These are phyloP conservation scores for Solanum sejunctum DNA, from an alignment of 257 asterid genomes.

Conservation along the genomic window DNA sequence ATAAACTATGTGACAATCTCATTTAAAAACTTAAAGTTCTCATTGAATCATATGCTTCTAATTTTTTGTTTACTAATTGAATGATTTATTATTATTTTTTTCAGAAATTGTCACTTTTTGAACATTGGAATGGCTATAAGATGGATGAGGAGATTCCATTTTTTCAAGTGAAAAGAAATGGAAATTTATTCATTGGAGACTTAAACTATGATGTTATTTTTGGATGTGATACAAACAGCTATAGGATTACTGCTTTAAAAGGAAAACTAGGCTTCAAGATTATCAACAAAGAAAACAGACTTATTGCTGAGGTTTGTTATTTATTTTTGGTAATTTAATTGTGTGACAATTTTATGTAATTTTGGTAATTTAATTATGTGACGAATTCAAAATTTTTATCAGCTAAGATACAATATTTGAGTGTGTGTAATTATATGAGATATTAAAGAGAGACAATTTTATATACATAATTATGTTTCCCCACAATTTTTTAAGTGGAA, in stretches of 20 bases:
- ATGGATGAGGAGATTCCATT: constrained; percentile 17
- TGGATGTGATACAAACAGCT: constrained; percentile 7
- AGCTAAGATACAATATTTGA: background rate
- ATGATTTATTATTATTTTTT: background rate
- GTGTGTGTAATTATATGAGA: too few relatives aligned
- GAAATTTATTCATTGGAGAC: constrained; percentile 8
- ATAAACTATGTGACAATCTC: background rate
- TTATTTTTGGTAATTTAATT: background rate
- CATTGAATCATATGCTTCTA: background rate
- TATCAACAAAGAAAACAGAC: constrained; percentile 9
- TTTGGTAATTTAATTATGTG: too few relatives aligned
- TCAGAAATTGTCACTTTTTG: constrained; percentile 12
- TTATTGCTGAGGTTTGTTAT: constrained; percentile 33
- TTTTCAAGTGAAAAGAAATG: constrained; percentile 20
- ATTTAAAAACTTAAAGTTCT: background rate
- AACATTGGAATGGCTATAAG: constrained; percentile 28
- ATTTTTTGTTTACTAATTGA: background rate
- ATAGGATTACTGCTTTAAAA: constrained; percentile 8
- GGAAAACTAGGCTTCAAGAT: constrained; percentile 27
- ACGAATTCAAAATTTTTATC: too few relatives aligned
- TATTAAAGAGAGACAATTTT: too few relatives aligned
- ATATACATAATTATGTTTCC: too few relatives aligned
- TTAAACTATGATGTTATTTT: constrained; percentile 9
- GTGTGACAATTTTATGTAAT: background rate
- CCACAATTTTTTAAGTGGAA: background rate